phyloP scores from a whole-genome alignment of 352 stramenopile genomes.

The Pythium pyrilobum region DNA sequence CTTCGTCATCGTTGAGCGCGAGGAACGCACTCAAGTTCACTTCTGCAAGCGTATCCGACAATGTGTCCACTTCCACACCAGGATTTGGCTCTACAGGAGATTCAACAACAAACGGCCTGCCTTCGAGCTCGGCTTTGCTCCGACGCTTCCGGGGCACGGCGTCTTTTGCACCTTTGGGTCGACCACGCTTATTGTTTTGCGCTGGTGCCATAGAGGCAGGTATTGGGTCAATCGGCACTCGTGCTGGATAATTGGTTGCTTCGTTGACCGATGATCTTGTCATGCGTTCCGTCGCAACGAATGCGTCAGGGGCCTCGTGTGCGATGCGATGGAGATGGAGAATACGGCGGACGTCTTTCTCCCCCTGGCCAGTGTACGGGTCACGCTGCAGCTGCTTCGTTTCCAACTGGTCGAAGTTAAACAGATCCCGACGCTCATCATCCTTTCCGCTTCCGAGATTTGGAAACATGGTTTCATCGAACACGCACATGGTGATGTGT shows the following conservation, averaged over 20 bases:
- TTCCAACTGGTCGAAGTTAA: conserved; percentile 12
- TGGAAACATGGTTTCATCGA: conserved; percentile 14
- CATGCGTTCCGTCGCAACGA: conserved; percentile 12
- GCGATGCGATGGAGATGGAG: conserved; percentile 12
- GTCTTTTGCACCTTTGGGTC: conserved; percentile 11
- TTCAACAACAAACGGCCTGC: not conserved
- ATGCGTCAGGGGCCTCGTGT: conserved; percentile 11
- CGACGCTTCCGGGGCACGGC: conserved; percentile 1
- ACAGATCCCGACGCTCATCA: not conserved
- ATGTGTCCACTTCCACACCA: not conserved
- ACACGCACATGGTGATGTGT: conserved; percentile 19
- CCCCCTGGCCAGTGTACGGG: conserved; percentile 16
- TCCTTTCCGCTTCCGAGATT: conserved; percentile 9
- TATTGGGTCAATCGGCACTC: not conserved
- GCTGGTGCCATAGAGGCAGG: not conserved
- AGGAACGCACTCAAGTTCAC: conserved; percentile 11
- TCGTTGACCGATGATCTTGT: conserved; percentile 9
- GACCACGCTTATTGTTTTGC: conserved; percentile 8
- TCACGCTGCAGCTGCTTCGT: conserved; percentile 6
- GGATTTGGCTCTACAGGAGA: not conserved
- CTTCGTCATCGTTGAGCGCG: not conserved
- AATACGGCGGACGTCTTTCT: conserved; percentile 18
- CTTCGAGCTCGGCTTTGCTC: conserved; percentile 6
- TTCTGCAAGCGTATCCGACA: not conserved
- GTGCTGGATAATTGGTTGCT: conserved; percentile 8